A percentile compares a stretch with the other conserved stretches of the same genome.
Conservation (phyloP, 805 yeast species). For the Ogataea saltuana region DNA sequence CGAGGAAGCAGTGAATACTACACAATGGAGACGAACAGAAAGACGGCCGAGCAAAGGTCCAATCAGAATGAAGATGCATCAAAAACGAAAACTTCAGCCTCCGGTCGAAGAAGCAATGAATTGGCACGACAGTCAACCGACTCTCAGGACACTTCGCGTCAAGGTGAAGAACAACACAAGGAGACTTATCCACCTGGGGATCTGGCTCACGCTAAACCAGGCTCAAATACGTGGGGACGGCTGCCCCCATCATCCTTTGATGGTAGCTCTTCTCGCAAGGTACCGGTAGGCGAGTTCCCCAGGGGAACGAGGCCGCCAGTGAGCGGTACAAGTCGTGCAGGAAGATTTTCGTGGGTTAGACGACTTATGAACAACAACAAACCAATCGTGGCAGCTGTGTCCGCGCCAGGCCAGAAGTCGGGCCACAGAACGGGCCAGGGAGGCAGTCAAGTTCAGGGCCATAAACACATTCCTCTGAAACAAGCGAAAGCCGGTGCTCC, state of each 20-base stretch:
- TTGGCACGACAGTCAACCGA: background rate
- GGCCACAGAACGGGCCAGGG: no score
- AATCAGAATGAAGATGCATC: no score
- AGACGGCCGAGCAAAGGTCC: no score
- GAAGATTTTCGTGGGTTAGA: conserved; percentile 39
- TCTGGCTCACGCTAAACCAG: background rate
- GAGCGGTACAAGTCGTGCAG: conserved; percentile 9
- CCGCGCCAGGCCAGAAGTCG: no score
- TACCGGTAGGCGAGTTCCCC: background rate
- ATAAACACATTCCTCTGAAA: background rate
- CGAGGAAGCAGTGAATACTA: no score
- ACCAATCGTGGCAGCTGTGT: conserved; percentile 11
- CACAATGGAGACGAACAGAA: background rate
- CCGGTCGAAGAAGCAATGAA: background rate
- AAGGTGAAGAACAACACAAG: background rate
- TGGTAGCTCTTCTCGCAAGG: background rate
- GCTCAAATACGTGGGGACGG: background rate
- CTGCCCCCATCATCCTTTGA: background rate
- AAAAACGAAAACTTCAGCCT: no score
- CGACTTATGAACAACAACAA: conserved; percentile 35
- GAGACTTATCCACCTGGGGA: background rate
- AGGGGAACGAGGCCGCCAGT: background rate
- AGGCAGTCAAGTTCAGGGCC: background rate
- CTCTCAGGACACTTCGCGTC: background rate
- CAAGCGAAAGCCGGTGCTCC: no score